Conservation (phyloP, 495 filamentous ascomycete genomes). For the Elasticomyces elasticus region DNA sequence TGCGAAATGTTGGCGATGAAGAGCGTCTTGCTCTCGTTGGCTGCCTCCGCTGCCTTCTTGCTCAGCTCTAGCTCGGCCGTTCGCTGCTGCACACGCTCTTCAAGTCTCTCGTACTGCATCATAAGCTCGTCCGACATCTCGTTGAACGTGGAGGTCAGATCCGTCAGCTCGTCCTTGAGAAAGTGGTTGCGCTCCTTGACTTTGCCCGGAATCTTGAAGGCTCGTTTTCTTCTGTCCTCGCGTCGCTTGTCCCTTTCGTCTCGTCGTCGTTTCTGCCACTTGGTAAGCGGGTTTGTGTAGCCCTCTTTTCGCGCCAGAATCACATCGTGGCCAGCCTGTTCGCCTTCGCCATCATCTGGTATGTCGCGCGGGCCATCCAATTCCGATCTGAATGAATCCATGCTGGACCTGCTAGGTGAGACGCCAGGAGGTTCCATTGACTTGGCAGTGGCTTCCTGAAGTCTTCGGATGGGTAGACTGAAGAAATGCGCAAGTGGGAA, state of each 20-base stretch:
- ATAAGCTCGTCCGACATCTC: conserved; percentile 86
- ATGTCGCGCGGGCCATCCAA: background rate
- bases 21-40: conserved; percentile 87
- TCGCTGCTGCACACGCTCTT: conserved; percentile 72
- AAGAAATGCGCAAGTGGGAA: conserved; percentile 65
- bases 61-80: conserved; percentile 77
- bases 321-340: conserved; percentile 29
- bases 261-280: conserved; percentile 27
- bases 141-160: conserved; percentile 80
- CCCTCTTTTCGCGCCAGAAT: conserved; percentile 37
- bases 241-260: conserved; percentile 28
- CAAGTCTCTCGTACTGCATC: conserved; percentile 72
- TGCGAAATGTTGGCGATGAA: conserved; percentile 97
- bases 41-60: conserved; percentile 82
- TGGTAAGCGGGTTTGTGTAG: conserved; percentile 28
- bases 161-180: conserved; percentile 78
- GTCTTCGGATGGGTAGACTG: conserved; percentile 65
- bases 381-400: conserved; percentile 26
- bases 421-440: conserved; percentile 58
- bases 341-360: background rate
- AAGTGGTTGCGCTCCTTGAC: conserved; percentile 65
- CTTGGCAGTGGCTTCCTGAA: conserved; percentile 68
- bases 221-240: conserved; percentile 40
- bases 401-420: conserved; percentile 35
- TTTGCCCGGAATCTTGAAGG: conserved; percentile 73